A percentile compares a stretch with the other conserved stretches of the same genome.
These are phyloP conservation scores for Suillus lakei DNA, from an alignment of 768 basidiomycete species.

Conservation along the genomic window DNA sequence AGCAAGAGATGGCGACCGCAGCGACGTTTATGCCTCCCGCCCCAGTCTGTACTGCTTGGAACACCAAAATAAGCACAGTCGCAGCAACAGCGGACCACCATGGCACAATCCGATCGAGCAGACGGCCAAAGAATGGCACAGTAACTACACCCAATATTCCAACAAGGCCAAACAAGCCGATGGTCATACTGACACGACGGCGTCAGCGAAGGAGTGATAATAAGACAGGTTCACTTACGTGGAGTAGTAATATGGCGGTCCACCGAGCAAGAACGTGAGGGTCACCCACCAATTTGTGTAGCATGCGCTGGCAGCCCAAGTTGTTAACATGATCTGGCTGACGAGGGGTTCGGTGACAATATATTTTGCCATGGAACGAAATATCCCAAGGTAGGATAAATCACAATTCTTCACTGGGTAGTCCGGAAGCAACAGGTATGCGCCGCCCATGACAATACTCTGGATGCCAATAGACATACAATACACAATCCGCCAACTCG, in stretches of 20 bases:
- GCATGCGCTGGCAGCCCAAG: conserved; percentile 33
- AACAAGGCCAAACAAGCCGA: conserved; percentile 54
- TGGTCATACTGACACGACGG: conserved; percentile 34
- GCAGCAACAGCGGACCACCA: conserved; percentile 48
- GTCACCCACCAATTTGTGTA: conserved; percentile 45
- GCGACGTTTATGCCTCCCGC: conserved; percentile 43
- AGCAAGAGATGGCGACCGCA: conserved; percentile 44
- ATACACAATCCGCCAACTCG: conserved; percentile 46
- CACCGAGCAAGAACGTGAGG: conserved; percentile 51
- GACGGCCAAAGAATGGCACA: conserved; percentile 30
- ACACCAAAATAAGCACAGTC: conserved; percentile 31
- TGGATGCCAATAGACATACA: conserved; percentile 46
- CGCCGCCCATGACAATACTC: conserved; percentile 29
- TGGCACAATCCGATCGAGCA: conserved; percentile 39
- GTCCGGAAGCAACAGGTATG: conserved; percentile 44
- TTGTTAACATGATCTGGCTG: conserved; percentile 38
- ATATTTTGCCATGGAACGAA: conserved; percentile 45
- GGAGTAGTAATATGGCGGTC: conserved; percentile 43
- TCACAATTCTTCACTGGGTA: conserved; percentile 43
- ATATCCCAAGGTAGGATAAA: conserved; percentile 39
- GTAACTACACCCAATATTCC: conserved; percentile 44
- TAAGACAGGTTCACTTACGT: conserved; percentile 25
- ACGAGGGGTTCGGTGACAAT: conserved; percentile 46
- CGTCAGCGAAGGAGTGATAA: background rate
- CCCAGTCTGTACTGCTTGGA: conserved; percentile 39